Evolutionary conservation across 345 rosid genomes (phyloP), one percentile per base, ranked within the genome.

Genomic region (Abelmoschus esculentus): DNA sequence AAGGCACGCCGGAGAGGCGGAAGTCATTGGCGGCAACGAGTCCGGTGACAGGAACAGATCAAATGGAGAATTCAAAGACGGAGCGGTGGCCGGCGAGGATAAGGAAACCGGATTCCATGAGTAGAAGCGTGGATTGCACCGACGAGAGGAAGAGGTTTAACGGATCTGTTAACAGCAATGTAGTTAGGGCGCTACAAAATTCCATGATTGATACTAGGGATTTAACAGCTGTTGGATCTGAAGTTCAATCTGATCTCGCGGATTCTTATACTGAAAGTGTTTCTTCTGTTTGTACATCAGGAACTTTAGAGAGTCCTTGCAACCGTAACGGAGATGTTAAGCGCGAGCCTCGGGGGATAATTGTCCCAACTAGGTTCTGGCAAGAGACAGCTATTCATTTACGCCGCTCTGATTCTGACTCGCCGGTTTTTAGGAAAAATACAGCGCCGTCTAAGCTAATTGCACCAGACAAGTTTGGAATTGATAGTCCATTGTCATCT

Each of bases 261-360:
- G 79, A 85, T 80, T 93, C 96, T 34, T 96, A 91, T 76, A 81
- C 89, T 54, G 99, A 91, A 57, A 90, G 95, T 72, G 87, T 85
- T 44, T 91, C 97, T 70, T 91, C 99, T 52, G 88, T 87, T 70
- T 80, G 92, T 76, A 82, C 86, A 81, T 85, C 84, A 10, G 82
- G 73, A 67, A 64, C 67, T 22, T 73, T 63, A 47, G 88, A 78
- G 52, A 77, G 75, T 67, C 72, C 73, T 57, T 60, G 68, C 66
- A 73, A 70, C 36, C 2, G 36, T 32, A 32, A 32, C 36, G 36
- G 36, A 32, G 36, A 32, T 32, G 36, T 32, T 32, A 32, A 32
- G 36, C 36, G 36, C 5, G 36, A 32, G 36, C 36, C 36, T 32
- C 36, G 36, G 36, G 5, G 36, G 5, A 32, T 32, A 32, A 32